Conservation (phyloP, 768 basidiomycete genomes). For the Dioszegia hungarica region DNA sequence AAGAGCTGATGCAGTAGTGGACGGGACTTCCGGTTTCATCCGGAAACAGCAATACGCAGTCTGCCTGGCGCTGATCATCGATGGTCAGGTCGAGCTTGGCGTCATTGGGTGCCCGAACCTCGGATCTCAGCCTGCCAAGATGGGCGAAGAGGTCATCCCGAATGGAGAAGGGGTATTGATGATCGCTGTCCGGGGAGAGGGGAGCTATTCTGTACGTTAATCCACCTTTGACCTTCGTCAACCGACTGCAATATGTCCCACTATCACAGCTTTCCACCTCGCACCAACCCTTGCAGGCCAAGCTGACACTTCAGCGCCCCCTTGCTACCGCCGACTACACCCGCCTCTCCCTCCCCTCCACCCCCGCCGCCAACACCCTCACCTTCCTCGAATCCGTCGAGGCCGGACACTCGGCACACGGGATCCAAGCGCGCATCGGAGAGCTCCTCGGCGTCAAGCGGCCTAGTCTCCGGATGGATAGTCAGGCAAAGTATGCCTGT, state of each 20-base stretch:
- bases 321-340: slow-evolving; percentile 56
- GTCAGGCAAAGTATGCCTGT: slow-evolving; percentile 89
- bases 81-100: slow-evolving; percentile 72
- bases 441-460: slow-evolving; percentile 62
- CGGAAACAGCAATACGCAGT: slow-evolving; percentile 91
- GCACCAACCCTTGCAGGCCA: no score
- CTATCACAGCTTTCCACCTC: no score
- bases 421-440: slow-evolving; percentile 71
- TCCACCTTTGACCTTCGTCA: background rate
- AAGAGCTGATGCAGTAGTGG: slow-evolving; percentile 60
- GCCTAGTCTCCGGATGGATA: slow-evolving; percentile 78
- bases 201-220: slow-evolving; percentile 49
- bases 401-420: slow-evolving; percentile 82
- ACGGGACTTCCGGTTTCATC: slow-evolving; percentile 90
- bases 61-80: slow-evolving; percentile 76
- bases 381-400: slow-evolving; percentile 86
- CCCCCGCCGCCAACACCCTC: slow-evolving; percentile 53
- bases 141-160: slow-evolving; percentile 52
- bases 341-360: slow-evolving; percentile 55
- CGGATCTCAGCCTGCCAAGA: slow-evolving; percentile 55
- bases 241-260: no score
- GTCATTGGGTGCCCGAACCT: slow-evolving; percentile 93
- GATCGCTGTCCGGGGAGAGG: slow-evolving; percentile 78
- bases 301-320: slow-evolving; percentile 51
- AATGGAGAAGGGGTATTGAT: slow-evolving; percentile 70